Evolutionary conservation across 345 rosid genomes (phyloP).

Genomic region (Gossypium ekmanianum): DNA sequence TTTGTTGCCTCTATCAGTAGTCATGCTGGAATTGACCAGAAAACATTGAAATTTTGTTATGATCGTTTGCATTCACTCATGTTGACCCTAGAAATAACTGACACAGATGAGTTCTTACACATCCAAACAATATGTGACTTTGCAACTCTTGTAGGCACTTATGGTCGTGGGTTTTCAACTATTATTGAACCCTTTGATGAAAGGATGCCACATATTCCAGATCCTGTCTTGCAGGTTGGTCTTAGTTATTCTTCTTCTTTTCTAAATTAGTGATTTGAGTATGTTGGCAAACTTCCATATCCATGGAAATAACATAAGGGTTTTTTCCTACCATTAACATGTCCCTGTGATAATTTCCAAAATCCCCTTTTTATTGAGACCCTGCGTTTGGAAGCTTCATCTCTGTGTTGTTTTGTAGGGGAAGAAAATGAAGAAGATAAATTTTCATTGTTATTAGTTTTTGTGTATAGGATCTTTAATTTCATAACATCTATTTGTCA

Average conservation of each 20-base stretch:
- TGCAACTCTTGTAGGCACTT: conserved; percentile 93
- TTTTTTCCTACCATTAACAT: neutral
- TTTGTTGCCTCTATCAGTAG: conserved; percentile 61
- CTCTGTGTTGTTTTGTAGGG: neutral
- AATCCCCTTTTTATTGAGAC: neutral
- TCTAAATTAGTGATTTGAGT: neutral
- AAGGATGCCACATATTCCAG: conserved; percentile 97
- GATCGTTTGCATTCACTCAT: conserved; percentile 93
- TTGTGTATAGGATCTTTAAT: neutral
- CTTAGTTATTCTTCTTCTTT: conserved; percentile 16
- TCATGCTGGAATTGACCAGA: conserved; percentile 93
- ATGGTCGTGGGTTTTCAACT: conserved; percentile 86
- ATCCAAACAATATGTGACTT: conserved; percentile 94
- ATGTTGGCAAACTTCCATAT: neutral
- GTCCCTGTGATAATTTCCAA: neutral
- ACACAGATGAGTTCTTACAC: conserved; percentile 91
- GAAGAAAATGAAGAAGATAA: neutral
- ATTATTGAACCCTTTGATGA: conserved; percentile 94
- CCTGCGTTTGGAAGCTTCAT: neutral
- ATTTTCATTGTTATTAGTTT: neutral
- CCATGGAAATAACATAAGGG: conserved; percentile 1
- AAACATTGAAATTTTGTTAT: conserved; percentile 87
- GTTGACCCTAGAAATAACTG: conserved; percentile 91
- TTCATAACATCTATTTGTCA: neutral
- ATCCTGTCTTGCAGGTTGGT: conserved; percentile 90